A percentile compares a stretch with the other conserved stretches of the same genome.
phyloP scores from a whole-genome alignment of 805 yeast genomes.

The Hanseniaspora jakobsenii region DNA sequence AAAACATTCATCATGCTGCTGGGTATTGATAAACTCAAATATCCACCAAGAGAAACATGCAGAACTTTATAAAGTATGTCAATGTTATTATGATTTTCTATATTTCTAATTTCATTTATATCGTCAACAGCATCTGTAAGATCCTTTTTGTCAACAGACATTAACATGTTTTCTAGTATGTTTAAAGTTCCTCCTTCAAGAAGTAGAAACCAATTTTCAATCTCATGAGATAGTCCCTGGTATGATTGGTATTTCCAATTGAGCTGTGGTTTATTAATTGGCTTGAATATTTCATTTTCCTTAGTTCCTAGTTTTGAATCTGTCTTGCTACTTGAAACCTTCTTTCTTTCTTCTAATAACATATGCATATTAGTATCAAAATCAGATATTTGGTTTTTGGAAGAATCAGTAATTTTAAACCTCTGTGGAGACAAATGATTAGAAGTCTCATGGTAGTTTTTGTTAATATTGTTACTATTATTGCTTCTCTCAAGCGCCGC shows the following conservation, averaged over 20 bases:
- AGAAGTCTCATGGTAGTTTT: too few relatives aligned
- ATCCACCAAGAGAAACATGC: not conserved
- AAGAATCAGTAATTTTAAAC: too few relatives aligned
- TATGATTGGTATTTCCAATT: conserved; percentile 34
- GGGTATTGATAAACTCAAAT: not conserved
- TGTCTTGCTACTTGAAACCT: too few relatives aligned
- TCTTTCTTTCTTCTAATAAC: too few relatives aligned
- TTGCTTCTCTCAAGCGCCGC: too few relatives aligned
- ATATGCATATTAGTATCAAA: too few relatives aligned
- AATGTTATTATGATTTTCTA: conserved; percentile 7
- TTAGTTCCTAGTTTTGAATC: not conserved
- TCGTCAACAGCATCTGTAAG: conserved; percentile 12
- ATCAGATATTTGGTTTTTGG: too few relatives aligned
- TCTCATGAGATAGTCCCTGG: conserved; percentile 31
- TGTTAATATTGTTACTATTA: too few relatives aligned
- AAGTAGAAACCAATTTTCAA: conserved; percentile 37
- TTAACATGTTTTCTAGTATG: conserved; percentile 6
- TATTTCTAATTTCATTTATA: conserved; percentile 18
- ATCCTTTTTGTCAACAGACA: too few relatives aligned
- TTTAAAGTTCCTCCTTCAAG: not conserved
- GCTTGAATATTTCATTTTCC: conserved; percentile 19
- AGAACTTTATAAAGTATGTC: not conserved
- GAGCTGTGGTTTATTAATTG: conserved; percentile 33
- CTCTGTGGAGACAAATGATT: too few relatives aligned
- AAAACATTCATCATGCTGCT: not conserved